Percentiles rank a stretch among this genome's conserved stretches.
These are phyloP conservation scores for Solanum peruvianum DNA, from an alignment of 257 asterid species.

Conservation along the genomic window DNA sequence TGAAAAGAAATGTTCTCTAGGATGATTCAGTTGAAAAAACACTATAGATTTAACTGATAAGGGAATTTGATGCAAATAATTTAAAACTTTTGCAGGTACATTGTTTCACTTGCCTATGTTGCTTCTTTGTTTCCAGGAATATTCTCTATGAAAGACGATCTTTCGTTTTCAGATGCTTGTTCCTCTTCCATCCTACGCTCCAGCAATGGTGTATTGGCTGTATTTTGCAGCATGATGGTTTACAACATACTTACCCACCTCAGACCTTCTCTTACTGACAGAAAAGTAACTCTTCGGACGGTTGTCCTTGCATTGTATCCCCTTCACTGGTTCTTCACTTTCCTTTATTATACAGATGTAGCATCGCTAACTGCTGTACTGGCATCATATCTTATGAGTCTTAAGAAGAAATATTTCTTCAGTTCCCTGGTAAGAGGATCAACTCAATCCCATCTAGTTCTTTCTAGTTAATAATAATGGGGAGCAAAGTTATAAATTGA, in stretches of 20 bases:
- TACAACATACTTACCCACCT: conserved; percentile 54
- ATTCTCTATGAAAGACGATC: conserved; percentile 23
- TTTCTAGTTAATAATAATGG: neutral
- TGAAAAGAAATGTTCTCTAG: neutral
- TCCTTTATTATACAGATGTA: conserved; percentile 84
- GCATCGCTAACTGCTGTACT: conserved; percentile 84
- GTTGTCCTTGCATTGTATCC: conserved; percentile 76
- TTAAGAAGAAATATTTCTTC: conserved; percentile 59
- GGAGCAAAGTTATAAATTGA: neutral
- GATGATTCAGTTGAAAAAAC: neutral
- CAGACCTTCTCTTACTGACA: conserved; percentile 64
- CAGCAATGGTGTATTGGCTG: conserved; percentile 67
- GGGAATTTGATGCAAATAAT: conserved; percentile 20
- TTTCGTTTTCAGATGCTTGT: conserved; percentile 51
- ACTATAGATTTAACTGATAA: neutral
- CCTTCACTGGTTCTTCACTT: conserved; percentile 92
- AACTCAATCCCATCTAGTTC: neutral
- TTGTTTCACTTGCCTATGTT: conserved; percentile 86
- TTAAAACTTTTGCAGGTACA: conserved; percentile 65
- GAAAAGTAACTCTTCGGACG: conserved; percentile 53
- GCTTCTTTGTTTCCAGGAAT: conserved; percentile 88
- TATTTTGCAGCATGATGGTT: conserved; percentile 54
- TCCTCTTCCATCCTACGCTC: conserved; percentile 63
- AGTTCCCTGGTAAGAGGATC: conserved; percentile 69
- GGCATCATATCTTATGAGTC: conserved; percentile 56